Conservation (phyloP, 768 basidiomycete species). For the Serpula lacrymans region DNA sequence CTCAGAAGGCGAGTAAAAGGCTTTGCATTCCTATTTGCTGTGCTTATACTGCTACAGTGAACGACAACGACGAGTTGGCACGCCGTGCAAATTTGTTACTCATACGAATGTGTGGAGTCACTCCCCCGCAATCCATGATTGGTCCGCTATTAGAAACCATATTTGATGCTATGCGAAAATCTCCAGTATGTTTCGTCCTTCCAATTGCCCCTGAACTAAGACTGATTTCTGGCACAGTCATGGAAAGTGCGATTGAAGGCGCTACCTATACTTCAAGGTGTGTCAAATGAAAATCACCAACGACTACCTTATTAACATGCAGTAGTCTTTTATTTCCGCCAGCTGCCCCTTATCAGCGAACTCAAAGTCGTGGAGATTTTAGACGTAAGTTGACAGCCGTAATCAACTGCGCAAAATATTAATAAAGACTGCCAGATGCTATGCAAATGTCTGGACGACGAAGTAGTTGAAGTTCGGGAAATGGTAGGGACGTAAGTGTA, state of each 20-base stretch:
- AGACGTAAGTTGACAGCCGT: slow-evolving; percentile 46
- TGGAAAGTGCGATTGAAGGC: slow-evolving; percentile 88
- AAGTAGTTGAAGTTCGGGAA: slow-evolving; percentile 85
- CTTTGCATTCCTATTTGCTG: neutral
- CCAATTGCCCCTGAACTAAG: slow-evolving; percentile 1
- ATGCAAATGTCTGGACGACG: slow-evolving; percentile 79
- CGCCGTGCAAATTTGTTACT: slow-evolving; percentile 65
- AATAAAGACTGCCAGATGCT: slow-evolving; percentile 49
- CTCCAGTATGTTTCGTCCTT: slow-evolving; percentile 50
- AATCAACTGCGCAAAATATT: neutral
- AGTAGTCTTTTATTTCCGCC: slow-evolving; percentile 83
- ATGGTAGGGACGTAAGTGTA: slow-evolving; percentile 75
- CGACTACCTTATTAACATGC: neutral
- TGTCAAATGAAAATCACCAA: slow-evolving; percentile 8
- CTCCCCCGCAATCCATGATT: slow-evolving; percentile 67
- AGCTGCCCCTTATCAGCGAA: slow-evolving; percentile 77
- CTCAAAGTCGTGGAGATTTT: slow-evolving; percentile 74
- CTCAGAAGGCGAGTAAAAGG: slow-evolving; percentile 58
- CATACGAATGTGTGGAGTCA: slow-evolving; percentile 83
- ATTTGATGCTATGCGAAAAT: slow-evolving; percentile 72
- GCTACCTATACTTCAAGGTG: slow-evolving; percentile 78
- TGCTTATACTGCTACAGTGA: slow-evolving; percentile 38
- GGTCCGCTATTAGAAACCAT: slow-evolving; percentile 67
- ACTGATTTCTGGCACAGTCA: slow-evolving; percentile 45
- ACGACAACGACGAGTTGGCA: slow-evolving; percentile 71